Evolutionary conservation across 768 basidiomycete genomes (phyloP), one percentile per base, ranked within the genome.

Genomic region (Asterophora parasitica): DNA sequence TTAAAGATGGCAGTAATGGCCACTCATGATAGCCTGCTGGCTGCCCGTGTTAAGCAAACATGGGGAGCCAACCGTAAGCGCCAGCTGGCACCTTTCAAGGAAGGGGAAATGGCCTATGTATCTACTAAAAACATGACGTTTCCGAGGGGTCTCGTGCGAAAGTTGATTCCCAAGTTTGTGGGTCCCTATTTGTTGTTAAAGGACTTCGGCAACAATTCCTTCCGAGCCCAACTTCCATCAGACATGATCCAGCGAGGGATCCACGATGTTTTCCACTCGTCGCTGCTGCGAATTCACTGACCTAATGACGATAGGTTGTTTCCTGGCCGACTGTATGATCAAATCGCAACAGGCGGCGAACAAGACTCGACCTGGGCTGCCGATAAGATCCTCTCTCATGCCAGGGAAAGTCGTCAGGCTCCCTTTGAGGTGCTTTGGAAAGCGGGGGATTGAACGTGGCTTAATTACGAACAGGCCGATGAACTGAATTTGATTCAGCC

Each of bases 11-110:
- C 59, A n/a, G 4, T 69, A 0, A 34, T 58, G 37, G 31, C 48
- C 1, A 66, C 67, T 0, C 67, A 69, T 41, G 58, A 71, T 38
- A 55, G 58, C 6, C 61, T 70, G 4, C 55, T 66, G 16, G 56
- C 37, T 13, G 52, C 53, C 8, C 45, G 61, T 0, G 49, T 62
- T 0, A 23, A 41, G 1, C 61, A 65, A 27, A 58, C 58, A 0
- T 15, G 53, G 23, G 49, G 65, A 1, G 58, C 61, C 0, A 65
- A 68, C 43, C 9, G 48, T 0, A 37, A 37, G 1, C 8, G 54
- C 0, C 32, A 46, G 4, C 23, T 32, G 4, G 54, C 53, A 1
- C 27, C 31, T 4, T 50, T 50, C 13, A 12, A 33, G n/a, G 10
- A 33, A 7, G 49, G 17, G 1, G 38, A 50, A 2, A 7, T 38